These are phyloP conservation scores for Waltiozyma solani DNA, from an alignment of 1,139 yeast species.

Conservation along the genomic window DNA sequence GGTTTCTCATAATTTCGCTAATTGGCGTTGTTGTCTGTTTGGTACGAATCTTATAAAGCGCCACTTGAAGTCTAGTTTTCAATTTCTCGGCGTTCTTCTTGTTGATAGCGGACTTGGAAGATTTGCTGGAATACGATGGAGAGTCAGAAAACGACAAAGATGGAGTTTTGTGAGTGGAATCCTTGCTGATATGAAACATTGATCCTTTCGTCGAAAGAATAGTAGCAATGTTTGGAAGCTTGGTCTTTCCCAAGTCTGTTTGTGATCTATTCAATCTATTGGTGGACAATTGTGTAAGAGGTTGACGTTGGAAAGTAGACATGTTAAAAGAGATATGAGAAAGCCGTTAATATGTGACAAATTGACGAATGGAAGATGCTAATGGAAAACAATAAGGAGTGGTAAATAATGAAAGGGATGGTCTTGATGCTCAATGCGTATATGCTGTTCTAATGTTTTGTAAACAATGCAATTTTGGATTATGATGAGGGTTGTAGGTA, in stretches of 20 bases:
- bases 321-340: slow-evolving; percentile 1
- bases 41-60: slow-evolving; percentile 63
- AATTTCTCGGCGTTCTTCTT: slow-evolving; percentile 45
- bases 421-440: too few species aligned
- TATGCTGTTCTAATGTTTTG: too few species aligned
- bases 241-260: slow-evolving; percentile 7
- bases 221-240: slow-evolving; percentile 7
- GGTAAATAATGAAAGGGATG: slow-evolving; percentile 1
- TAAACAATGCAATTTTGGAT: too few species aligned
- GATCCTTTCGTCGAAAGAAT: slow-evolving; percentile 3
- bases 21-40: slow-evolving; percentile 32
- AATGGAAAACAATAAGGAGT: neutral
- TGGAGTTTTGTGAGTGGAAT: slow-evolving; percentile 1
- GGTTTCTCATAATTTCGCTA: slow-evolving; percentile 12
- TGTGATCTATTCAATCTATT: slow-evolving; percentile 9
- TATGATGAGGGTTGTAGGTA: too few species aligned
- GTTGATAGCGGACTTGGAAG: slow-evolving; percentile 2
- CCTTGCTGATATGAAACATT: slow-evolving; percentile 3
- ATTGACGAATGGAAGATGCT: neutral
- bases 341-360: neutral
- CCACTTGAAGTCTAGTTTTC: slow-evolving; percentile 64
- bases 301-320: slow-evolving; percentile 15
- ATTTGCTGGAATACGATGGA: neutral
- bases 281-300: slow-evolving; percentile 11
- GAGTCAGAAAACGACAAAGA: neutral